phyloP scores from a whole-genome alignment of 768 basidiomycete genomes.

The Naganishia vishniacii region DNA sequence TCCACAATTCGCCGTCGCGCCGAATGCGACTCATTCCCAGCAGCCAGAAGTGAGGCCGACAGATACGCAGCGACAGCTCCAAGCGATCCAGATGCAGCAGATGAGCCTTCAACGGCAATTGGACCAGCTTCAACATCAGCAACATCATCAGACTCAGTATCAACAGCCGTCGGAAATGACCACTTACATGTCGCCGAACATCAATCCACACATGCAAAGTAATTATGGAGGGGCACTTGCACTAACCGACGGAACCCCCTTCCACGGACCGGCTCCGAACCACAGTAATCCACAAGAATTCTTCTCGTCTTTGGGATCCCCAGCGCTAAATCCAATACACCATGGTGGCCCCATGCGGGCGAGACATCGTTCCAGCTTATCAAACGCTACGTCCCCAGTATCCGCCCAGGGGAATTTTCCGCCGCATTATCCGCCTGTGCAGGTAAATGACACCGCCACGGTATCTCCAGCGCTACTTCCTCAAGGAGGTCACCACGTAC shows the following conservation, averaged over 20 bases:
- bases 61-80: conserved; percentile 31
- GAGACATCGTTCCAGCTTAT: conserved; percentile 4
- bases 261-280: conserved; percentile 48
- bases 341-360: not conserved
- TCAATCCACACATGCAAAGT: conserved; percentile 46
- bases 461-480: conserved; percentile 43
- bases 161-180: conserved; percentile 41
- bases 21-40: not conserved
- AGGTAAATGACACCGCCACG: conserved; percentile 39
- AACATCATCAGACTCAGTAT: conserved; percentile 31
- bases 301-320: conserved; percentile 51
- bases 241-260: conserved; percentile 53
- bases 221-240: conserved; percentile 35
- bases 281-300: conserved; percentile 36
- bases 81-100: conserved; percentile 44
- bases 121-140: conserved; percentile 23
- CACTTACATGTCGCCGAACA: conserved; percentile 55
- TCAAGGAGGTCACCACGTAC: conserved; percentile 27
- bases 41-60: not conserved
- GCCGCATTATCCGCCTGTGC: not conserved
- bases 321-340: conserved; percentile 50
- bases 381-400: conserved; percentile 16
- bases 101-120: conserved; percentile 25
- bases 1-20: conserved; percentile 12
- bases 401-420: not conserved